Base-by-base conservation (phyloP, 495 filamentous ascomycete species). In the Xylaria curta region DNA sequence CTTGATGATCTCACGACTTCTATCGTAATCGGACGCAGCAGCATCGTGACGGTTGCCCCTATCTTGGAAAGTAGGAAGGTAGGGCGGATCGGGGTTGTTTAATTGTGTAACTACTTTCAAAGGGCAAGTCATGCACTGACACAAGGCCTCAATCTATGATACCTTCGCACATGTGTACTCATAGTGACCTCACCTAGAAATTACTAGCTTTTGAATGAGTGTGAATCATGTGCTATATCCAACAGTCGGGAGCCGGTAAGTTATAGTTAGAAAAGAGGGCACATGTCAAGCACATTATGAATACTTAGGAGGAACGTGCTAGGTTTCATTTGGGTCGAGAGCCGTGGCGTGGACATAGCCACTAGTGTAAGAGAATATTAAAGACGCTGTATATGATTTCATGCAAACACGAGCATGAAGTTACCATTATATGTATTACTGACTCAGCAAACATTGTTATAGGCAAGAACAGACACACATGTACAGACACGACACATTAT, bases 401-500 rank as follows among this genome's bases (percentile, higher is more conserved):
- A 38, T 10, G 17, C 21, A 31, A 9, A 59, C 13, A n/a, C 4
- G 6, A 60, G 17, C 8, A 60, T 60, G 19, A 38, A 13, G 7
- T 21, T 21, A 21, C 8, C 17, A 1, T 12, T 60, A n/a, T 8
- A 38, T 21, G 8, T 17, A 38, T 38, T 5, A 38, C 33, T 10
- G 8, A 6, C 36, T 38, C 36, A 19, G 17, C 31, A 10, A n/a
- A n/a, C 31, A 13, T 40, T 38, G 10, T 21, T 1, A 38, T 9
- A 19, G 38, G 26, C 9, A 38, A 21, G 8, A 17, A 40, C 15
- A 60, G 33, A 60, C 6, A 38, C 19, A 60, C 7, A 38, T 38
- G n/a, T 19, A 21, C 21, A 47, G 28, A 63, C 21, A 63, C 38
- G 69, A 42, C 19, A 49, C 42, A 60, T 66, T 33, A 60, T 19